A percentile compares a stretch with the other conserved stretches of the same genome.
Conservation (phyloP, 805 yeast species). For the Metahyphopichia silvanorum region DNA sequence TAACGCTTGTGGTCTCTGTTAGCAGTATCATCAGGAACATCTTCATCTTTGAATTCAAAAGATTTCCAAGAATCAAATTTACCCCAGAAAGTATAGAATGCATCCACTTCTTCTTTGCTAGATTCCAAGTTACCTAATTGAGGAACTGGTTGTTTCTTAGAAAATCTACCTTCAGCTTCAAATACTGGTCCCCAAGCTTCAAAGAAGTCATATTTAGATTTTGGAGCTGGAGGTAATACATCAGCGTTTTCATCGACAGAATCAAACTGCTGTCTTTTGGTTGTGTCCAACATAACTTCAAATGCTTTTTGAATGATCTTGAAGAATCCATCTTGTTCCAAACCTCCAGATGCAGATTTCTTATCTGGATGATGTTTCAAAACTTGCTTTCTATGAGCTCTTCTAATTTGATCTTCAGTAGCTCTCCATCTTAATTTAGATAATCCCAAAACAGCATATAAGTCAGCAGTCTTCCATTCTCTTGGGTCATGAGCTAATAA, state of each 20-base stretch:
- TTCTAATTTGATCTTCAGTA: conserved; percentile 87
- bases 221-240: conserved; percentile 72
- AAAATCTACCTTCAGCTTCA: conserved; percentile 86
- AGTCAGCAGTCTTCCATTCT: conserved; percentile 96
- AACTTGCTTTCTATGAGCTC: conserved; percentile 96
- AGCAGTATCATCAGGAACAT: conserved; percentile 97
- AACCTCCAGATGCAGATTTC: conserved; percentile 85
- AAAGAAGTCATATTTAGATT: conserved; percentile 73
- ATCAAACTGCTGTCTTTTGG: conserved; percentile 89
- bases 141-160: conserved; percentile 89
- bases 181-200: conserved; percentile 93
- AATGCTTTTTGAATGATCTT: conserved; percentile 96
- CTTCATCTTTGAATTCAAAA: conserved; percentile 97
- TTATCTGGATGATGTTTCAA: conserved; percentile 98
- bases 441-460: conserved; percentile 93
- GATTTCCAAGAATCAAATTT: conserved; percentile 98
- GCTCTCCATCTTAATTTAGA: conserved; percentile 89
- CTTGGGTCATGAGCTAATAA: conserved; percentile 89
- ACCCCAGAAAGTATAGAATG: conserved; percentile 89
- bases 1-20: conserved; percentile 99
- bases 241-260: conserved; percentile 90
- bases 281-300: conserved; percentile 83
- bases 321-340: conserved; percentile 94
- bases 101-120: conserved; percentile 79
- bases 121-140: conserved; percentile 64